Conservation (phyloP, 2,329 filamentous ascomycete species). For the Colletotrichum orbiculare region DNA sequence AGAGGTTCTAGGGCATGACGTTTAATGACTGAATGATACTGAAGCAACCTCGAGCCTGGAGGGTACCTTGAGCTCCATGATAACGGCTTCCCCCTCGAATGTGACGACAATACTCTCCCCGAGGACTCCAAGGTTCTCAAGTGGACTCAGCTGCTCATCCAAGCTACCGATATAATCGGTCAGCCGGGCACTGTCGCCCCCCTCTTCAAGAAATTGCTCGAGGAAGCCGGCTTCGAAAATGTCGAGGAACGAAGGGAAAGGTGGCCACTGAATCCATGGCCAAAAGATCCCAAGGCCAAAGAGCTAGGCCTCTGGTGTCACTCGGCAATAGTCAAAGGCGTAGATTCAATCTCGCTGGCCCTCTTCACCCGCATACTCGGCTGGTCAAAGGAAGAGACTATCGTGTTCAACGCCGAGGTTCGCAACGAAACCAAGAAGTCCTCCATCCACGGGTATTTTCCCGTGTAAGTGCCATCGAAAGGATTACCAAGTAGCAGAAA, state of each 20-base stretch:
- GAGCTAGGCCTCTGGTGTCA: constrained; percentile 45
- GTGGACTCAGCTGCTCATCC: constrained; percentile 45
- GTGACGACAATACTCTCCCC: constrained; percentile 46
- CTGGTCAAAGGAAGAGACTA: constrained; percentile 44
- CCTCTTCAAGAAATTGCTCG: constrained; percentile 39
- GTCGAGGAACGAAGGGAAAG: constrained; percentile 42
- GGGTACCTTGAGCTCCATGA: constrained; percentile 49
- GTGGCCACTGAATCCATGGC: constrained; percentile 47
- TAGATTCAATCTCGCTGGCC: constrained; percentile 45
- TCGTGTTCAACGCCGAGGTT: constrained; percentile 43
- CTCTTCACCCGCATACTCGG: constrained; percentile 47
- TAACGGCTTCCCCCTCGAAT: constrained; percentile 41
- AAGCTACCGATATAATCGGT: constrained; percentile 44
- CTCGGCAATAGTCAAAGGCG: constrained; percentile 25
- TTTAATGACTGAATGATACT: constrained; percentile 39
- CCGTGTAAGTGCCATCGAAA: background rate
- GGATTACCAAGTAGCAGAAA: too few relatives aligned
- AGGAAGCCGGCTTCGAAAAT: constrained; percentile 43
- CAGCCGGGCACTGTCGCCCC: constrained; percentile 46
- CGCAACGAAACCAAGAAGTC: constrained; percentile 44
- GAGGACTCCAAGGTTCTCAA: constrained; percentile 42
- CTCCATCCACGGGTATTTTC: constrained; percentile 45
- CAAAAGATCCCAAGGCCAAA: constrained; percentile 45
- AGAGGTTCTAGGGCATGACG: constrained; percentile 21
- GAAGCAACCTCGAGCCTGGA: constrained; percentile 44